A percentile compares a stretch with the other conserved stretches of the same genome.
phyloP scores from a whole-genome alignment of 345 rosid genomes.

The Cardiospermum halicacabum region DNA sequence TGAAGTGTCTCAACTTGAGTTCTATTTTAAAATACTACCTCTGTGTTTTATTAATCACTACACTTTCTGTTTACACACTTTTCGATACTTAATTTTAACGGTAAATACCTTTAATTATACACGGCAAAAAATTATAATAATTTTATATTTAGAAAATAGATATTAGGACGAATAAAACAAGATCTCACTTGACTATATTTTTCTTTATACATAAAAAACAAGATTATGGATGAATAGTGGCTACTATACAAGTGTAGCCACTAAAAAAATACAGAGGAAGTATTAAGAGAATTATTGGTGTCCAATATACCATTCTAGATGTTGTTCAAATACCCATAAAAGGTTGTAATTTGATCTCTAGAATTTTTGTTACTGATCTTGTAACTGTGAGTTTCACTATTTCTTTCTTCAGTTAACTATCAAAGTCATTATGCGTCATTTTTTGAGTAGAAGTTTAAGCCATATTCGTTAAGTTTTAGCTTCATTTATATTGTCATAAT shows the following conservation, averaged over 20 bases:
- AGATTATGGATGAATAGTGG: no score
- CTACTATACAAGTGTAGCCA: no score
- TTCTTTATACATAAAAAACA: no score
- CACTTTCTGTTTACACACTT: no score
- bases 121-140: no score
- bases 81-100: no score
- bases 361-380: conserved; percentile 83
- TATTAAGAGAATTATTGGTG: conserved; percentile 84
- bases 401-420: not conserved
- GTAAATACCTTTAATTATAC: no score
- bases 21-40: not conserved
- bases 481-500: not conserved
- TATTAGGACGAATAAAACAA: no score
- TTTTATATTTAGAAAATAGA: no score
- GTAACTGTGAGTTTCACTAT: conserved; percentile 40
- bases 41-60: no score
- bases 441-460: not conserved
- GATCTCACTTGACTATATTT: no score
- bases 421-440: not conserved
- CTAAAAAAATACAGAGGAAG: no score
- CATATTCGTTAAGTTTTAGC: not conserved
- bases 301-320: conserved; percentile 85
- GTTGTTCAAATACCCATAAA: conserved; percentile 63
- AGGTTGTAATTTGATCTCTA: conserved; percentile 73
- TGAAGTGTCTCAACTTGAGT: not conserved